Percentiles rank a stretch among this genome's conserved stretches.
phyloP scores from a whole-genome alignment of 805 yeast genomes.

The Wickerhamomyces alni region DNA sequence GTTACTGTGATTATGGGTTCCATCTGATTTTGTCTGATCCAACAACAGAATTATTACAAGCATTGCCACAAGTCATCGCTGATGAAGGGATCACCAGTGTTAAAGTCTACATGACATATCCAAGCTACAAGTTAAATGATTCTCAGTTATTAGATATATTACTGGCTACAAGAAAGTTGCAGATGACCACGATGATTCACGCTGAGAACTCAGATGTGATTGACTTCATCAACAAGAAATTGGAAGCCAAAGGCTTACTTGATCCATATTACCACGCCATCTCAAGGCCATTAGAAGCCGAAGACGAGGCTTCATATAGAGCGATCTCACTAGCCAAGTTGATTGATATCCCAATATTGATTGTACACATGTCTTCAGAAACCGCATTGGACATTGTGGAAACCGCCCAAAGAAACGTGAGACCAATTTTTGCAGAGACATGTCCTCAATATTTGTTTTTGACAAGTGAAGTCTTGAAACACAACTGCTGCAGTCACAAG shows the following conservation, averaged over 20 bases:
- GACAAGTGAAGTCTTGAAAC: conserved; percentile 32
- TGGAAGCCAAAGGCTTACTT: conserved; percentile 30
- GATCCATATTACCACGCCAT: conserved; percentile 41
- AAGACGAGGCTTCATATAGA: conserved; percentile 44
- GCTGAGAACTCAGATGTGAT: conserved; percentile 47
- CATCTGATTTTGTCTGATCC: conserved; percentile 39
- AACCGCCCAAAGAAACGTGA: conserved; percentile 33
- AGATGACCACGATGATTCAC: conserved; percentile 44
- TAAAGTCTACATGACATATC: conserved; percentile 39
- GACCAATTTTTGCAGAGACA: conserved; percentile 43
- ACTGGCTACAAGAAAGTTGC: conserved; percentile 32
- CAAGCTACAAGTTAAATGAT: conserved; percentile 35
- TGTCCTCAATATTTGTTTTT: conserved; percentile 45
- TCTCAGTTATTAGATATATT: conserved; percentile 33
- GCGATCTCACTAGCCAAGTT: conserved; percentile 38
- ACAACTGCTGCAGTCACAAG: conserved; percentile 20
- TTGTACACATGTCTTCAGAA: conserved; percentile 43
- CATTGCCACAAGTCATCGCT: conserved; percentile 29
- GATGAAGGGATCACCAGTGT: conserved; percentile 16
- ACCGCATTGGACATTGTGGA: conserved; percentile 35
- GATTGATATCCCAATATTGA: conserved; percentile 39
- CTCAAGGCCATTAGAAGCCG: conserved; percentile 39
- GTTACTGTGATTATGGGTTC: conserved; percentile 43
- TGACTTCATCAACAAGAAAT: conserved; percentile 32
- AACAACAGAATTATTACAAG: conserved; percentile 23